Percentiles rank a stretch among this genome's conserved stretches.
Conservation (phyloP, 2,329 filamentous ascomycete genomes). For the Pseudogymnoascus sp. region DNA sequence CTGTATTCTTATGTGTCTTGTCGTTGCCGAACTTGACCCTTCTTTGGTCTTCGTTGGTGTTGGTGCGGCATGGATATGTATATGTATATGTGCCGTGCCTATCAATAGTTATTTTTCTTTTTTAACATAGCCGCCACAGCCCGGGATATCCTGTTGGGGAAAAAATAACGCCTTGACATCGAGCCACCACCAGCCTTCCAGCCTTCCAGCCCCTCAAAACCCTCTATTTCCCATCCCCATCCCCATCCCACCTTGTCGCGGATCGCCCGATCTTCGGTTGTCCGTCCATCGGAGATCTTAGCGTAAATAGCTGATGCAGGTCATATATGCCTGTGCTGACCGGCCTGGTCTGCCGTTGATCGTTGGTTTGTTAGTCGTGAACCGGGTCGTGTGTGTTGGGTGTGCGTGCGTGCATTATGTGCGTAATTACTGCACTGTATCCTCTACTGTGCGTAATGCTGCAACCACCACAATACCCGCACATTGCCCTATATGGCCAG, state of each 20-base stretch:
- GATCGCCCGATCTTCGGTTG: background rate
- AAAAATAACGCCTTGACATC: background rate
- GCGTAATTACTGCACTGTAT: background rate
- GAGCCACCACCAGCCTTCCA: background rate
- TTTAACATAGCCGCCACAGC: background rate
- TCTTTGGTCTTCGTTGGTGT: background rate
- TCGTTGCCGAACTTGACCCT: background rate
- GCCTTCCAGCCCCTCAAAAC: background rate
- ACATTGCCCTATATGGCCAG: background rate
- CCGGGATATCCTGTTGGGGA: background rate
- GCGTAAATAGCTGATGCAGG: background rate
- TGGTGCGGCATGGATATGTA: background rate
- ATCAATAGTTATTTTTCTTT: background rate
- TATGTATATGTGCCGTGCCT: background rate
- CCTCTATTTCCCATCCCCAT: background rate
- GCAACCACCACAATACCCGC: background rate
- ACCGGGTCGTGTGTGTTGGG: background rate
- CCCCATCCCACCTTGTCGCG: background rate
- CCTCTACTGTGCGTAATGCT: background rate
- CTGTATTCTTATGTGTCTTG: background rate
- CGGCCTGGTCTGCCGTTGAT: background rate
- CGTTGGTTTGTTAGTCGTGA: background rate
- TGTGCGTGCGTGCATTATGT: background rate
- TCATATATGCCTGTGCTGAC: slow-evolving; percentile 1
- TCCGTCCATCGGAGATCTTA: slow-evolving; percentile 7